These are phyloP conservation scores for Termitomyces eurrhizus DNA, from an alignment of 768 basidiomycete genomes.

Conservation along the genomic window DNA sequence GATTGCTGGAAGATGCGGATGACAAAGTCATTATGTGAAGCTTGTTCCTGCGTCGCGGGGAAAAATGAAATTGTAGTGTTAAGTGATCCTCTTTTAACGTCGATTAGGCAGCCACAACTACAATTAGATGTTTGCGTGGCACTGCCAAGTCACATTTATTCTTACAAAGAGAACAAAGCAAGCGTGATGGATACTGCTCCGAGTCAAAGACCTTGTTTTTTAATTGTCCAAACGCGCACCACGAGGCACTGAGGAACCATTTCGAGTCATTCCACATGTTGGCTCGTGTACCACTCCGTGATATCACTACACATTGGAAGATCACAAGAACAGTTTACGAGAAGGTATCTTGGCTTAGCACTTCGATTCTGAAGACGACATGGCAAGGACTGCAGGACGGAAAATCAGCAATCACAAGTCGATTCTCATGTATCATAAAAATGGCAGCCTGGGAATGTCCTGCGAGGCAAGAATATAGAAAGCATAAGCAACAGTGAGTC, in stretches of 20 bases:
- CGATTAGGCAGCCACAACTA: background rate
- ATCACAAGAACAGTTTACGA: background rate
- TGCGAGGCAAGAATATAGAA: background rate
- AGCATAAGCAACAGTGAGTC: background rate
- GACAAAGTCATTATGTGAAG: background rate
- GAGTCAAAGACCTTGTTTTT: background rate
- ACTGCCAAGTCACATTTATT: background rate
- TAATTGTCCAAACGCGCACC: background rate
- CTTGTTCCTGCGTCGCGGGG: background rate
- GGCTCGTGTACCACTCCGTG: background rate
- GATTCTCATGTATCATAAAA: background rate
- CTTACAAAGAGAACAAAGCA: background rate
- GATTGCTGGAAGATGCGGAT: background rate
- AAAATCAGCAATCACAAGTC: background rate
- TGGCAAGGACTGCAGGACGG: background rate
- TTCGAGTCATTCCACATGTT: background rate
- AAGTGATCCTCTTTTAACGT: background rate
- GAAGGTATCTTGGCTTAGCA: background rate
- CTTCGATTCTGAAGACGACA: background rate
- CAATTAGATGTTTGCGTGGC: background rate
- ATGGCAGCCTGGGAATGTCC: background rate
- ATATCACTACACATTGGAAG: background rate
- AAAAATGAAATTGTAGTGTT: background rate
- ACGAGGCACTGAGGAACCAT: background rate
- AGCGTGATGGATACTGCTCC: background rate